A percentile compares a stretch with the other conserved stretches of the same genome.
phyloP scores from a whole-genome alignment of 2,329 filamentous ascomycete genomes.

The Lecanosticta acicola region DNA sequence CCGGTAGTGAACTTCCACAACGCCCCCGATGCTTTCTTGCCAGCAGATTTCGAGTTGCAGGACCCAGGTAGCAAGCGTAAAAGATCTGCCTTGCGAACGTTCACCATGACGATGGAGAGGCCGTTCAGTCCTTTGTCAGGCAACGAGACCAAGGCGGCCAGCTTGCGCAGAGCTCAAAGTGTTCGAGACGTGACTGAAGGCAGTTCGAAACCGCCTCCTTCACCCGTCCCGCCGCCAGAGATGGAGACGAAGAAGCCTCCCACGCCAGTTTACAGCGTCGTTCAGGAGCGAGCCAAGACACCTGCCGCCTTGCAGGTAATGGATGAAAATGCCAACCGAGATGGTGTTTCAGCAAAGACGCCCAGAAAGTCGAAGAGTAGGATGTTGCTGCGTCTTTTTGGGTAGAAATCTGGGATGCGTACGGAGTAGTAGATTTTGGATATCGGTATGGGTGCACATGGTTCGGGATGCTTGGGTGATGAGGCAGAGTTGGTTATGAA shows the following conservation, averaged over 20 bases:
- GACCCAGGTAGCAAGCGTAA: slow-evolving; percentile 22
- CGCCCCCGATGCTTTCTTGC: slow-evolving; percentile 44
- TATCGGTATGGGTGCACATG: slow-evolving; percentile 2
- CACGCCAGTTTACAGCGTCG: slow-evolving; percentile 21
- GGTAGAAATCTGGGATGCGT: no score
- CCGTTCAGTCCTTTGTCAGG: slow-evolving; percentile 29
- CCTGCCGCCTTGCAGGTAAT: slow-evolving; percentile 15
- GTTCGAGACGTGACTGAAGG: slow-evolving; percentile 20
- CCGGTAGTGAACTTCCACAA: slow-evolving; percentile 43
- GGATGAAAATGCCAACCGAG: slow-evolving; percentile 6
- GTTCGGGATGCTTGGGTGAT: slow-evolving; percentile 1
- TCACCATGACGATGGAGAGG: slow-evolving; percentile 33
- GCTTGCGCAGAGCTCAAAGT: slow-evolving; percentile 28
- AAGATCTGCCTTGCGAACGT: slow-evolving; percentile 25
- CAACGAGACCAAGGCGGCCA: slow-evolving; percentile 20
- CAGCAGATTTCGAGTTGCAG: slow-evolving; percentile 44
- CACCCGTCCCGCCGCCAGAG: slow-evolving; percentile 4
- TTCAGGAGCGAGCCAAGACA: slow-evolving; percentile 16
- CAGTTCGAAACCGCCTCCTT: background rate
- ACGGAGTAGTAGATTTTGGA: slow-evolving; percentile 1
- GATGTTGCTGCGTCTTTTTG: slow-evolving; percentile 25
- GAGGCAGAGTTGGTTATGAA: background rate
- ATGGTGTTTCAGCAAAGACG: slow-evolving; percentile 11
- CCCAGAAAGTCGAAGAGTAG: slow-evolving; percentile 25
- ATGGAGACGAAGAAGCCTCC: slow-evolving; percentile 3